These are phyloP conservation scores for Candida insectorum DNA, from an alignment of 805 yeast genomes.

Conservation along the genomic window DNA sequence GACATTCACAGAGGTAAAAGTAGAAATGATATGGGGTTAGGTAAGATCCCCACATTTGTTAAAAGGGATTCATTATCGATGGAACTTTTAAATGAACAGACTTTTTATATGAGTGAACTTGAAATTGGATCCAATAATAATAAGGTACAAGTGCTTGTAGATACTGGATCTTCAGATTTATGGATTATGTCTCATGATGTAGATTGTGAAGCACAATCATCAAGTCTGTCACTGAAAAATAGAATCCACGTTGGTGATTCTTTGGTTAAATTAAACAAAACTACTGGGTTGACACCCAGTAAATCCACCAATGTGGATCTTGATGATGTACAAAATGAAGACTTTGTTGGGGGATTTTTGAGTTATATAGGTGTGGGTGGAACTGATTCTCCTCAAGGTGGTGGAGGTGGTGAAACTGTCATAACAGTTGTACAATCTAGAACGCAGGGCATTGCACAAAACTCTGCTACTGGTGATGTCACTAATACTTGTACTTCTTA, in stretches of 20 bases:
- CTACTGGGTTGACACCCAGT: background rate
- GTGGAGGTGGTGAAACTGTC: conserved; percentile 28
- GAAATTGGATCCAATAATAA: conserved; percentile 29
- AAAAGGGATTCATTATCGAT: conserved; percentile 12
- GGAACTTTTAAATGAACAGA: conserved; percentile 19
- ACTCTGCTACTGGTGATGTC: background rate
- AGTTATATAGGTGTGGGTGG: conserved; percentile 6
- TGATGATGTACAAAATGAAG: conserved; percentile 5
- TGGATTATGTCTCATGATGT: conserved; percentile 38
- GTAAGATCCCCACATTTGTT: conserved; percentile 6
- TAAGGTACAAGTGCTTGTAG: conserved; percentile 29
- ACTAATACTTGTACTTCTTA: conserved; percentile 8
- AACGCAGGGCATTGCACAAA: conserved; percentile 13
- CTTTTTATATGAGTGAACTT: conserved; percentile 27
- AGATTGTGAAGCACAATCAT: conserved; percentile 13
- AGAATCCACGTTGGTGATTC: conserved; percentile 11
- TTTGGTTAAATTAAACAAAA: background rate
- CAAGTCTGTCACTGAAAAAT: conserved; percentile 1
- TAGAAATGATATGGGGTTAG: conserved; percentile 7
- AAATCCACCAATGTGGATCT: background rate
- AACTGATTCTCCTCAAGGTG: background rate
- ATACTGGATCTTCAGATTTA: conserved; percentile 42
- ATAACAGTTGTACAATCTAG: conserved; percentile 40
- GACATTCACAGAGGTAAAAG: conserved; percentile 12
- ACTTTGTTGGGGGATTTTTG: conserved; percentile 1